These are phyloP conservation scores for Acanthamoeba castellanii DNA, from an alignment of 208 protist species.

Conservation along the genomic window DNA sequence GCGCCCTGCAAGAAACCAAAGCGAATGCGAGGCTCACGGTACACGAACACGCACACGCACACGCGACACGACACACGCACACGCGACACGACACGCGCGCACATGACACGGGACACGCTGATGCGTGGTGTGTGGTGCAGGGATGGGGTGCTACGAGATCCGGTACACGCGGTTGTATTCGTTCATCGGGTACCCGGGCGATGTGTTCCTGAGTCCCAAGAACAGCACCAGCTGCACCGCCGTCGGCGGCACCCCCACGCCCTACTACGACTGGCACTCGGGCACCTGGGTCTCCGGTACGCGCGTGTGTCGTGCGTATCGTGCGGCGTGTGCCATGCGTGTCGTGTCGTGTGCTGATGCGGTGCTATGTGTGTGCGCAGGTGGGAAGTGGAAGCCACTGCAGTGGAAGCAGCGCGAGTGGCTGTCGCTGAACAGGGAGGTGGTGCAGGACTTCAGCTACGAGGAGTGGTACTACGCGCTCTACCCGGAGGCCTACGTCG, in stretches of 20 bases:
- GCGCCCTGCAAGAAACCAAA: not conserved
- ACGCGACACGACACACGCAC: not conserved
- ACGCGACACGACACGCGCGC: not conserved
- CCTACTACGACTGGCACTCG: not conserved
- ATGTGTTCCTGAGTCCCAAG: constrained; percentile 10
- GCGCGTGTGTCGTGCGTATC: not conserved
- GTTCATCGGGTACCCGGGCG: not conserved
- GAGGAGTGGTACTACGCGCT: constrained; percentile 34
- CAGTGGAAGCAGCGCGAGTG: constrained; percentile 16
- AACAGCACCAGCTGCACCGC: not conserved
- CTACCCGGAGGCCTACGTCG: not conserved
- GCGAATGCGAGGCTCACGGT: not conserved
- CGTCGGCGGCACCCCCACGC: not conserved
- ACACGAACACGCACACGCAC: not conserved
- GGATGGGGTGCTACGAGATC: not conserved
- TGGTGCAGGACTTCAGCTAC: constrained; percentile 36
- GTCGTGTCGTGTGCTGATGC: not conserved
- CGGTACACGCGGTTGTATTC: not conserved
- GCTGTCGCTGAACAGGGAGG: not conserved
- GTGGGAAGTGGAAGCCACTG: not conserved
- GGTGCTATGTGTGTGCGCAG: not conserved
- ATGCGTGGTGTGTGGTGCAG: not conserved
- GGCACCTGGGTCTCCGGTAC: constrained; percentile 5
- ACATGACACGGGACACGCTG: not conserved
- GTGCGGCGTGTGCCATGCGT: not conserved